Percentiles rank a stretch among this genome's conserved stretches.
These are phyloP conservation scores for Mortierella sp. DNA, from an alignment of 371 early-diverging fungal species.

Conservation along the genomic window DNA sequence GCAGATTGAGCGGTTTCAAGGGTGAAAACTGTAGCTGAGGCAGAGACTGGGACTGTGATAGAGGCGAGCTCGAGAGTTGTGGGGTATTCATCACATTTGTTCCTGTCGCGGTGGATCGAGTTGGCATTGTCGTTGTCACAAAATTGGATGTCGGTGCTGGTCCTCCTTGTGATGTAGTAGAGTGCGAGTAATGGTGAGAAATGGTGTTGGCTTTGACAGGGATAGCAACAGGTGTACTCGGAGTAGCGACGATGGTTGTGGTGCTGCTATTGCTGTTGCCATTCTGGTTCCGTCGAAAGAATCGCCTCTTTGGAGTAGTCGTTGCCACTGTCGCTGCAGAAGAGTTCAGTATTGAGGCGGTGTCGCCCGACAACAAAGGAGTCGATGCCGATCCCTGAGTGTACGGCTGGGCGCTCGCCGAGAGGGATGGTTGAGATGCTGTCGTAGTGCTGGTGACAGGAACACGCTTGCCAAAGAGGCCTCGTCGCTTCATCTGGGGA, in stretches of 20 bases:
- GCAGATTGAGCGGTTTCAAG: slow-evolving; percentile 12
- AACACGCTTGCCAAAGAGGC: slow-evolving; percentile 45
- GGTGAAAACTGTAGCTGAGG: slow-evolving; percentile 30
- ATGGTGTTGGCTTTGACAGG: slow-evolving; percentile 3
- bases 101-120: not conserved
- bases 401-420: slow-evolving; percentile 3
- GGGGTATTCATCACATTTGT: slow-evolving; percentile 23
- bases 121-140: not conserved
- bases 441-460: slow-evolving; percentile 16
- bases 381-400: slow-evolving; percentile 2
- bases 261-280: slow-evolving; percentile 8
- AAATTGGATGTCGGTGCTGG: not conserved
- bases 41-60: slow-evolving; percentile 30
- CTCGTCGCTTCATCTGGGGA: slow-evolving; percentile 43
- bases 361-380: slow-evolving; percentile 1
- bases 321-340: slow-evolving; percentile 1
- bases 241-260: not conserved
- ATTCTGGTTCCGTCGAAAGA: slow-evolving; percentile 37
- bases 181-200: not conserved
- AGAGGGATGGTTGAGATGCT: not conserved
- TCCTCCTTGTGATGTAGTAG: not conserved
- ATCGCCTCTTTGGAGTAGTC: slow-evolving; percentile 25
- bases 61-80: slow-evolving; percentile 28
- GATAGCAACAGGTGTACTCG: slow-evolving; percentile 6
- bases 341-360: slow-evolving; percentile 11